These are phyloP conservation scores for Perkinsus marinus DNA, from an alignment of 169 alveolate species.

Conservation along the genomic window DNA sequence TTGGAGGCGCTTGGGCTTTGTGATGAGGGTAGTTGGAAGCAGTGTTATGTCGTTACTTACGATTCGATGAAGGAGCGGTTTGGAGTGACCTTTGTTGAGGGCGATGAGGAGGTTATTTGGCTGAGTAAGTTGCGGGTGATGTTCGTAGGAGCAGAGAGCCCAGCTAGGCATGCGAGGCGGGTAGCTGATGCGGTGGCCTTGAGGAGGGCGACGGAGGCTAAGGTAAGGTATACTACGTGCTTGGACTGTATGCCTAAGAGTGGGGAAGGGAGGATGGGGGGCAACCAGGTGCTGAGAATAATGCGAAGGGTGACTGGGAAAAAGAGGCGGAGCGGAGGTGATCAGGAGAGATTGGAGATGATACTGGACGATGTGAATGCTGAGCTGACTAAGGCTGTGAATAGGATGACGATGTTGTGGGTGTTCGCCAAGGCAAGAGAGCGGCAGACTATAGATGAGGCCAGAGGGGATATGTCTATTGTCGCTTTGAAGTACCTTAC, in stretches of 20 bases:
- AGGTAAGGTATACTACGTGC: neutral
- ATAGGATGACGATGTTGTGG: neutral
- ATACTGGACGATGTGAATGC: neutral
- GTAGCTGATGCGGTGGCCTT: neutral
- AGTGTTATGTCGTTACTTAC: slow-evolving; percentile 21
- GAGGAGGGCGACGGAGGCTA: neutral
- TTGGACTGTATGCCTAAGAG: neutral
- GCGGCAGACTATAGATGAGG: neutral
- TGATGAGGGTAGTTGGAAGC: slow-evolving; percentile 64
- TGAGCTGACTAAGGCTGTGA: neutral
- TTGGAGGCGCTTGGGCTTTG: slow-evolving; percentile 45
- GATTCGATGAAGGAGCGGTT: slow-evolving; percentile 6
- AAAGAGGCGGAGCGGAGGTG: neutral
- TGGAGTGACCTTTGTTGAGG: neutral
- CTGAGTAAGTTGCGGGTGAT: neutral
- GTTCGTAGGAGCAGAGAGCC: neutral
- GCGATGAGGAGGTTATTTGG: neutral
- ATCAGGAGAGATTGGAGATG: neutral
- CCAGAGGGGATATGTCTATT: neutral
- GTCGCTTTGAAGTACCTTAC: neutral
- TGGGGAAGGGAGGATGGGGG: neutral
- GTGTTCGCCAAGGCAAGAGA: neutral
- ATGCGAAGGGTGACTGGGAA: neutral
- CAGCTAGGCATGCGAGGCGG: neutral
- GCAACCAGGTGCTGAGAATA: neutral